Base-by-base conservation (phyloP, 1,139 yeast species). In the Debaryomyces fabryi region DNA sequence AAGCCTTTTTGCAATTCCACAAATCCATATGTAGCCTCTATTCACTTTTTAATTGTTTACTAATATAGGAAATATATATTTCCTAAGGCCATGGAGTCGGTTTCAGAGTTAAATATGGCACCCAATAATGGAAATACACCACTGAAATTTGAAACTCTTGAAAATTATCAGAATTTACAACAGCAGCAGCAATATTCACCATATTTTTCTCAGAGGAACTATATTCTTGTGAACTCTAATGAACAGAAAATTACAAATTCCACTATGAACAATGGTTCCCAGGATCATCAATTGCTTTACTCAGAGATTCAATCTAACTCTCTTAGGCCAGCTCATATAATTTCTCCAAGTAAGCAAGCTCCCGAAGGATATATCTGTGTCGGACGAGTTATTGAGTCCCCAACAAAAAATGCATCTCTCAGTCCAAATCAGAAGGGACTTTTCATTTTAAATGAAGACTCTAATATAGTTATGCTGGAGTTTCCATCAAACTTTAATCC, bases 401-500 rank as follows among this genome's bases (percentile, higher is more conserved):
- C 55, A 4, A 41, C 46, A 12, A 49, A 48, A 30, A 42, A 42
- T 13, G 34, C 44, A 4, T 33, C 47, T 7, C 25, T 39, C 7
- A 52, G 47, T n/a, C 49, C 49, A 16, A 33, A 46, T 8, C 47
- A 52, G 24, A 40, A 50, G 18, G 52, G 54, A 4, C 38, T 51
- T 15, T 44, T 46, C 30, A 33, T 46, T 15, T 38, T 49, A 24
- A 49, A 47, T 15, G 52, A 50, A 10, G 44, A 42, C 6, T 15
- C 51, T 23, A 41, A 38, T 10, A 20, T 41, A 2, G 13, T 43
- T 20, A 39, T 41, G 20, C 44, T 46, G 20, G 53, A 51, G 18
- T 47, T 2, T 48, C 64, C 47, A 9, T 23, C 44, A 2, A 27
- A 55, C 10, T 84, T 85, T 58, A 75, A 84, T 51, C 90, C 92